Evolutionary conservation across 495 filamentous ascomycete species (phyloP), one percentile per base, ranked within the genome.

Genomic region (Talaromyces ruber): DNA sequence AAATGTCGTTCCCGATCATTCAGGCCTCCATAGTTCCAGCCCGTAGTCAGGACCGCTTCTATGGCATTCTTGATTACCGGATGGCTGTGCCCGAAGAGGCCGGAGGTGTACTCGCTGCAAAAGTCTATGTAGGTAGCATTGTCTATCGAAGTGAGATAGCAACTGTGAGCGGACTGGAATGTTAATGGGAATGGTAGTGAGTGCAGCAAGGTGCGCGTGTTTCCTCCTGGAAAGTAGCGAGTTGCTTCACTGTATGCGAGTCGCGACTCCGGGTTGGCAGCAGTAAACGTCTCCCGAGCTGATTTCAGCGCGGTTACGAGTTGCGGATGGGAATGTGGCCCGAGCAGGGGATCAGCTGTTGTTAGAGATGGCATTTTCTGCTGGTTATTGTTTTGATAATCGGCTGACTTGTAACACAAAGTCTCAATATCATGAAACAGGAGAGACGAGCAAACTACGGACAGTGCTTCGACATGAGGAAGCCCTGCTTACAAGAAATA

Each of bases 71-170:
- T 58, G 64, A 82, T 79, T 1, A 64, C 60, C 0, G 72, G 69
- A 45, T 81, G 65, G 1, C 78, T 79, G 65, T 81, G 78, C 0
- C 79, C 78, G 58, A 70, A 81, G 3, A 82, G 62, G 18, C 74
- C 76, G 6, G 77, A 30, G 29, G 29, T 30, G 29, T 30, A 30
- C 29, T 30, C 29, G 29, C 29, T 30, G 29, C 29, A 30, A 30
- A 30, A 30, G 58, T 82, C 78, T 11, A 73, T 64, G 57, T 75
- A 83, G 47, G 47, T 52, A 11, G 7, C 7, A 52, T n/a, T 22
- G 18, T 52, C 47, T n/a, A 52, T 4, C 12, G 47, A 52, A 52
- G 47, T 52, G 47, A 52, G 47, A 52, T 52, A 52, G 47, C 47
- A 52, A 18, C 47, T 52, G 18, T 52, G 47, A 52, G 47, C 47